Base-by-base conservation (phyloP, 805 yeast species). In the Jamesozyma rosinii region DNA sequence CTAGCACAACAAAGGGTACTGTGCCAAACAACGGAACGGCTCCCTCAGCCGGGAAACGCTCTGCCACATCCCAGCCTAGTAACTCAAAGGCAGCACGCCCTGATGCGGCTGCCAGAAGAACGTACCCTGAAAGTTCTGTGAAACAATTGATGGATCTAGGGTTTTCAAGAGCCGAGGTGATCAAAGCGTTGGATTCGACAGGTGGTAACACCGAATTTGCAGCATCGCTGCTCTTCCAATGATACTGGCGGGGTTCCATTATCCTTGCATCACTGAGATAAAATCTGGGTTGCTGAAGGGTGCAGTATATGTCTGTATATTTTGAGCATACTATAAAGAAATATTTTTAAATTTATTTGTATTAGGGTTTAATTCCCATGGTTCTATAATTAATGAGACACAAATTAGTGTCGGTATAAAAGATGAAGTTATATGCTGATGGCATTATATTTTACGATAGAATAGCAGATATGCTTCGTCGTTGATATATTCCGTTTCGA, bases 191-290 rank as follows among this genome's bases (percentile, higher is more conserved):
- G 41, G 65, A 69, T 22, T 72, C 69, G 46, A 75, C 94, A 1
- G 69, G 72, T 22, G 95, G 95, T 8, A 83, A 89, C 55, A 76
- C 83, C 0, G 97, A 90, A 42, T 50, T 79, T 48, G 97, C 97
- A 0, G 97, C 96, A 1, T 77, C 94, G 1, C 54, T 83, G 38
- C 66, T 88, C 38, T 87, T 86, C 36, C 46, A 44, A 38, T 49
- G 18, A 40, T 14, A 27, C 13, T 9, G 9, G 30, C 13, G 30
- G 9, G 30, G 11, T 27, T 13, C 13, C 30, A 27, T 13, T 27
- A 9, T 27, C 13, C 13, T 27, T 27, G 30, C 30, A 9, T 27
- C 13, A 27, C 30, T n/a, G n/a, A n/a, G n/a, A n/a, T n/a, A n/a
- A n/a, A n/a, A n/a, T n/a, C n/a, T n/a, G n/a, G n/a, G n/a, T n/a